Conservation (phyloP, 2,329 filamentous ascomycete genomes). For the Stylonectria norvegica region DNA sequence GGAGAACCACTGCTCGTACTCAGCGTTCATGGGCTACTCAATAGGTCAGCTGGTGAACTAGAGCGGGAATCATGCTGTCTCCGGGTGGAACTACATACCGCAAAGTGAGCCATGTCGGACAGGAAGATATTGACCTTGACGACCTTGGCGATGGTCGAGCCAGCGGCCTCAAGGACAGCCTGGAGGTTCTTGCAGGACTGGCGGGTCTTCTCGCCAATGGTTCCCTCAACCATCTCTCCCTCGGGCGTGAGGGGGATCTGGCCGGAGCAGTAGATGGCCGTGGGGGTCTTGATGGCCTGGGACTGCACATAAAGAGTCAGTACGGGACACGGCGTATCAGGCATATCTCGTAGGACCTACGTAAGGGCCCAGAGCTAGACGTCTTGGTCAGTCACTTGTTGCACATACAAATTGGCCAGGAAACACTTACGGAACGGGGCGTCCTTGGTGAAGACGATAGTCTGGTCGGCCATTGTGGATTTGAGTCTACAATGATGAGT, state of each 20-base stretch:
- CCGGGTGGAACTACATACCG: too few relatives aligned
- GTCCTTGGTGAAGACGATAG: conserved; percentile 55
- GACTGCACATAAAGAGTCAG: conserved; percentile 42
- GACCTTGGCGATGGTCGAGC: conserved; percentile 72
- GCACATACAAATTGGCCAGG: background rate
- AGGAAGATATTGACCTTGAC: conserved; percentile 94
- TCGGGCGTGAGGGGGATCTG: conserved; percentile 66
- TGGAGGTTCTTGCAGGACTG: conserved; percentile 72
- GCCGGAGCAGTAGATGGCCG: conserved; percentile 64
- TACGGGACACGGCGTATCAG: background rate
- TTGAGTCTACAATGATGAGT: conserved; percentile 31
- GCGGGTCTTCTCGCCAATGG: conserved; percentile 61
- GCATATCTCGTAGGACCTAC: conserved; percentile 40
- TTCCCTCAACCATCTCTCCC: conserved; percentile 55
- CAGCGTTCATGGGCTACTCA: conserved; percentile 73
- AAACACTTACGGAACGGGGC: conserved; percentile 53
- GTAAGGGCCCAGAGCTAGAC: conserved; percentile 59
- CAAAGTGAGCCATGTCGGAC: conserved; percentile 86
- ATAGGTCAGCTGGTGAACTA: too few relatives aligned
- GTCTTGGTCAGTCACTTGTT: conserved; percentile 7
- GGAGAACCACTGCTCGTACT: conserved; percentile 78
- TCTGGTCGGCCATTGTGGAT: conserved; percentile 46
- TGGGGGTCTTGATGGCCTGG: conserved; percentile 63
- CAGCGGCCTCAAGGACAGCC: conserved; percentile 78
- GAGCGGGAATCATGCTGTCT: too few relatives aligned